Base-by-base conservation (phyloP, 2,329 filamentous ascomycete genomes). In the Talaromyces sp. region DNA sequence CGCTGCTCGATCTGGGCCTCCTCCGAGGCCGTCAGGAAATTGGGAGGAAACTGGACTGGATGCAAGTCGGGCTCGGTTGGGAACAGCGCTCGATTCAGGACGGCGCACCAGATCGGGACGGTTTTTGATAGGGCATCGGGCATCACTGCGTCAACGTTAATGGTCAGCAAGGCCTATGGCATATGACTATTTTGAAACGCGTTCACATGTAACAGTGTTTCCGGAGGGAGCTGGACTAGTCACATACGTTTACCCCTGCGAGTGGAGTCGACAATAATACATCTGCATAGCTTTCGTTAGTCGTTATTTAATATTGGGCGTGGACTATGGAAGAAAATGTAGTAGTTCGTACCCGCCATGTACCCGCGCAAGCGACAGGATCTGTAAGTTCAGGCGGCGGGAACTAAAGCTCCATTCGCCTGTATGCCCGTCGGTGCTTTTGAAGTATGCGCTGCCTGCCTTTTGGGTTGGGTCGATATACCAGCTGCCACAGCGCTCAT, bases 401-500 rank as follows among this genome's bases (percentile, higher is more conserved):
- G 88, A 84, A 75, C 91, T 96, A 72, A 98, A 96, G 64, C 88
- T 85, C 95, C 95, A 99, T 70, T 96, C 88, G 9, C 91, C 88
- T 58, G 88, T 87, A 74, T 99, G 95, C 0, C 95, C 95, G 77
- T 99, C 95, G 1, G 95, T 99, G 76, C 91, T 96, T 81, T 99
- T 99, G 78, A 98, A 99, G 77, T 98, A 99, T 33, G 89, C 91
- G 66, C 90, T 92, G 33, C 85, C 90, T 1, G 72, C 77, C 75
- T 93, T 95, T 28, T 70, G 70, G 8, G 74, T 74, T 0, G 88
- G 88, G 2, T 78, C 76, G 28, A 98, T 89, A 73, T 98, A 98
- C 95, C 95, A 99, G 75, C 91, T 93, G 0, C 95, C 95, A 73
- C 95, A 98, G 63, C 95, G 85, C 79, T 98, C 93, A 72, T 99